phyloP scores from a whole-genome alignment of 2,329 filamentous ascomycete genomes.

The Ramichloridium luteum region DNA sequence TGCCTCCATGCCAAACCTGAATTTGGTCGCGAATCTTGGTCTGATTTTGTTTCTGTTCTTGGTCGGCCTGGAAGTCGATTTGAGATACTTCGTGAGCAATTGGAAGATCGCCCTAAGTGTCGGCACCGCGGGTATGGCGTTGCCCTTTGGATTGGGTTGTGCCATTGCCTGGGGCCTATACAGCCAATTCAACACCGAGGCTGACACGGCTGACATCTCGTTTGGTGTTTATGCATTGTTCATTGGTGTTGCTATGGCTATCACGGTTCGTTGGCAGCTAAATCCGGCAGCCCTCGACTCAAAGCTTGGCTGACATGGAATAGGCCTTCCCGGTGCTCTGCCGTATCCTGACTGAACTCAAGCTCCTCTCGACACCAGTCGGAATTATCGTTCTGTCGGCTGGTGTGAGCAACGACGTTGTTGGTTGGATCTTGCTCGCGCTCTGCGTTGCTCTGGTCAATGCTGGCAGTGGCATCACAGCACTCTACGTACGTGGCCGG shows the following conservation, averaged over 20 bases:
- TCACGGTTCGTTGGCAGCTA: slow-evolving; percentile 59
- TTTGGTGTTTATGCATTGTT: slow-evolving; percentile 61
- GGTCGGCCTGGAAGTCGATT: slow-evolving; percentile 75
- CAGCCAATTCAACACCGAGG: slow-evolving; percentile 53
- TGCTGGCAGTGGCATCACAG: slow-evolving; percentile 66
- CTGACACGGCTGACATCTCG: slow-evolving; percentile 42
- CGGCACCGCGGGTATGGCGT: slow-evolving; percentile 62
- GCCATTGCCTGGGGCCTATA: slow-evolving; percentile 74
- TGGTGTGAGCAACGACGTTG: slow-evolving; percentile 84
- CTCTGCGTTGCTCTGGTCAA: slow-evolving; percentile 91
- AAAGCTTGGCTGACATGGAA: slow-evolving; percentile 4
- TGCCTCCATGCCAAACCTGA: slow-evolving; percentile 61
- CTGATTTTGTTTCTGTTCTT: slow-evolving; percentile 78
- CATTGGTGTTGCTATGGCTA: slow-evolving; percentile 84
- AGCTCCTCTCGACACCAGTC: slow-evolving; percentile 69
- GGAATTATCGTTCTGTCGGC: slow-evolving; percentile 82
- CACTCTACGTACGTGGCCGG: slow-evolving; percentile 62
- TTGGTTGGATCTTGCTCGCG: slow-evolving; percentile 82
- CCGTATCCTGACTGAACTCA: slow-evolving; percentile 82
- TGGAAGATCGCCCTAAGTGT: slow-evolving; percentile 72
- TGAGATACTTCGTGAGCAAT: slow-evolving; percentile 64
- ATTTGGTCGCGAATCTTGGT: slow-evolving; percentile 69
- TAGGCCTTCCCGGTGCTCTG: slow-evolving; percentile 77
- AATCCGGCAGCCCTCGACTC: too few relatives aligned
- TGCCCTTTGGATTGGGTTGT: slow-evolving; percentile 73